A percentile compares a stretch with the other conserved stretches of the same genome.
Evolutionary conservation across 1,284 basidiomycete genomes (phyloP).

Genomic region (Somion occarium): DNA sequence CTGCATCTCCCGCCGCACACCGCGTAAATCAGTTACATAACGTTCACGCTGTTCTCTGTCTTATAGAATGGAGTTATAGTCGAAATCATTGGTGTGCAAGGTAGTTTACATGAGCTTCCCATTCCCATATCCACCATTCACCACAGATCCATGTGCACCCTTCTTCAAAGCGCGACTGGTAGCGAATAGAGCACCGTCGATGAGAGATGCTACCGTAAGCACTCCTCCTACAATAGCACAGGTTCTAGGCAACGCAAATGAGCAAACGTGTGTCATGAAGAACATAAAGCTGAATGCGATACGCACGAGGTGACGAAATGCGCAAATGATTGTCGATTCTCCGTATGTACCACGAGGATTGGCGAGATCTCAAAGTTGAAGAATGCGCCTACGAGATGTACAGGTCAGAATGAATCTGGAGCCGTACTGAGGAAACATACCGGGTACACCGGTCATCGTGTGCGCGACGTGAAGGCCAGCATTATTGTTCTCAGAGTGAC

Average conservation of each 20-base stretch:
- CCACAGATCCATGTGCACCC: constrained; percentile 19
- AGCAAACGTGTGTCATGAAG: constrained; percentile 1
- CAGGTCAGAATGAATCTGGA: neutral
- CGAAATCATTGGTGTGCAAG: no score
- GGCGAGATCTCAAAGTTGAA: constrained; percentile 99
- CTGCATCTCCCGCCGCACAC: no score
- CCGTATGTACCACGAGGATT: constrained; percentile 88
- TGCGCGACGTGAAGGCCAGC: constrained; percentile 81
- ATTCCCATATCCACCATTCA: constrained; percentile 30
- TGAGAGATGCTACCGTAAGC: constrained; percentile 88
- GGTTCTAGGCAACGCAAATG: constrained; percentile 51
- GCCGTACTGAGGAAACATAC: constrained; percentile 36
- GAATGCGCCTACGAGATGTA: constrained; percentile 59
- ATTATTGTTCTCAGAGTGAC: constrained; percentile 53
- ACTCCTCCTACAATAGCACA: constrained; percentile 98
- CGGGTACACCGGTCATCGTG: constrained; percentile 75
- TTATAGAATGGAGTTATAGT: no score
- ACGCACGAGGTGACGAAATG: constrained; percentile 95
- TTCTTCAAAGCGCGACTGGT: constrained; percentile 67
- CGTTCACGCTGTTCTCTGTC: no score
- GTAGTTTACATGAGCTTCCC: constrained; percentile 44
- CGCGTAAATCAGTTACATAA: no score
- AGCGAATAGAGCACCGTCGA: constrained; percentile 86
- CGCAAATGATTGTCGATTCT: constrained; percentile 89
- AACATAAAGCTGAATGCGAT: neutral